Evolutionary conservation across 2,329 filamentous ascomycete genomes (phyloP).

Genomic region (Hyphodiscus sp.): DNA sequence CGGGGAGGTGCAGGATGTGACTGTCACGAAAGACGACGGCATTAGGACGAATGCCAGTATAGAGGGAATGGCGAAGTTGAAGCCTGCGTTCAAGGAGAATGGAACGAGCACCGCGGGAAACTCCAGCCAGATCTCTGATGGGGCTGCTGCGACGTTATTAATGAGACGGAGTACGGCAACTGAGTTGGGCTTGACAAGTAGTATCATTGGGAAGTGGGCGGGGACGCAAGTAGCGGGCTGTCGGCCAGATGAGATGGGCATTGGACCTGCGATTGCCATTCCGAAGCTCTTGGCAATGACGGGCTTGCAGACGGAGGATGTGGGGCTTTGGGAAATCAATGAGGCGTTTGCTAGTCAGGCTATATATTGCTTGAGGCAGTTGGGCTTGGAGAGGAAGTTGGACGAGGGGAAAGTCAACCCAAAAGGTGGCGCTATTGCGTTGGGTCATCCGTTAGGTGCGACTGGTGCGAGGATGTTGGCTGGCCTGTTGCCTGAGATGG

Average conservation of each 20-base stretch:
- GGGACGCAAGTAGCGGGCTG: conserved; percentile 71
- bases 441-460: conserved; percentile 85
- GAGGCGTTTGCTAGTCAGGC: conserved; percentile 68
- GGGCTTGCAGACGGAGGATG: conserved; percentile 60
- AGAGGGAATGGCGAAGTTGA: conserved; percentile 70
- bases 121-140: conserved; percentile 78
- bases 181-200: conserved; percentile 59
- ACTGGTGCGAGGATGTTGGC: conserved; percentile 74
- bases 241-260: conserved; percentile 86
- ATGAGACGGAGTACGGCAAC: conserved; percentile 79
- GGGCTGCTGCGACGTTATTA: conserved; percentile 75
- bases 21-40: conserved; percentile 74
- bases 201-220: conserved; percentile 79
- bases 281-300: conserved; percentile 69
- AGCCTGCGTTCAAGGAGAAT: conserved; percentile 73
- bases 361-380: conserved; percentile 62
- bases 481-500: conserved; percentile 61
- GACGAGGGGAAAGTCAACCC: conserved; percentile 73
- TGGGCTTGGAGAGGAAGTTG: conserved; percentile 58
- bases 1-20: conserved; percentile 53
- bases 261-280: conserved; percentile 81
- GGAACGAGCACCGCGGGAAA: conserved; percentile 84
- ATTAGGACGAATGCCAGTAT: conserved; percentile 61
- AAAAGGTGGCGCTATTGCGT: conserved; percentile 88
- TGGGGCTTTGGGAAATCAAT: conserved; percentile 90